Evolutionary conservation across 345 rosid genomes (phyloP).

Genomic region (Citrus cavaleriei): DNA sequence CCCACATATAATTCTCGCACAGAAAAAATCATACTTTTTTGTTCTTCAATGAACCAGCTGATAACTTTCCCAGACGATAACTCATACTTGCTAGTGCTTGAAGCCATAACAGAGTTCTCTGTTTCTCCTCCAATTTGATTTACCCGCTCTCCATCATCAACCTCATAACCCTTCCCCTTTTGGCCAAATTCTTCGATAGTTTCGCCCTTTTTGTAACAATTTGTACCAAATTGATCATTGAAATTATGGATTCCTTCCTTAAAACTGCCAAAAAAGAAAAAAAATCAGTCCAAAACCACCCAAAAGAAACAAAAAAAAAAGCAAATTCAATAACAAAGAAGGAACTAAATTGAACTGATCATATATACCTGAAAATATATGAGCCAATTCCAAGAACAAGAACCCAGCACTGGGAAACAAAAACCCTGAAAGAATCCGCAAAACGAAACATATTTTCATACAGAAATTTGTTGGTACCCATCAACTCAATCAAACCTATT

Average conservation of each 20-base stretch:
- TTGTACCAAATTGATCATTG: conserved; percentile 14
- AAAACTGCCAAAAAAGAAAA: conserved; percentile 19
- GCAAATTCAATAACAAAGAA: not conserved
- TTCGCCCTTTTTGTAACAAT: conserved; percentile 5
- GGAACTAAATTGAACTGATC: not conserved
- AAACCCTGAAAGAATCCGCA: conserved; percentile 41
- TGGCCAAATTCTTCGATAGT: conserved; percentile 2
- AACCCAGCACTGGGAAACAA: conserved; percentile 42
- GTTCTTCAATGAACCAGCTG: conserved; percentile 52
- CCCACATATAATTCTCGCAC: conserved; percentile 30
- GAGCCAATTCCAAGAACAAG: conserved; percentile 26
- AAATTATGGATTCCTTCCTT: conserved; percentile 9
- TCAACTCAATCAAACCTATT: conserved; percentile 24
- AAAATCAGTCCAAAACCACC: not conserved
- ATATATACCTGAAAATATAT: conserved; percentile 45
- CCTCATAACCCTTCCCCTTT: not conserved
- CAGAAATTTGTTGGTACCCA: conserved; percentile 33
- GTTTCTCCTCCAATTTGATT: conserved; percentile 13
- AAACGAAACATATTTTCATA: conserved; percentile 30
- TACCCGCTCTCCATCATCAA: not conserved
- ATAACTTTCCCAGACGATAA: conserved; percentile 31
- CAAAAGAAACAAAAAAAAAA: too few relatives aligned
- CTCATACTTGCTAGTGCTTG: conserved; percentile 35
- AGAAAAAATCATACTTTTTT: conserved; percentile 31
- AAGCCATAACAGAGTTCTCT: conserved; percentile 20